These are phyloP conservation scores for Pyricularia sp. DNA, from an alignment of 2,329 filamentous ascomycete species.

Conservation along the genomic window DNA sequence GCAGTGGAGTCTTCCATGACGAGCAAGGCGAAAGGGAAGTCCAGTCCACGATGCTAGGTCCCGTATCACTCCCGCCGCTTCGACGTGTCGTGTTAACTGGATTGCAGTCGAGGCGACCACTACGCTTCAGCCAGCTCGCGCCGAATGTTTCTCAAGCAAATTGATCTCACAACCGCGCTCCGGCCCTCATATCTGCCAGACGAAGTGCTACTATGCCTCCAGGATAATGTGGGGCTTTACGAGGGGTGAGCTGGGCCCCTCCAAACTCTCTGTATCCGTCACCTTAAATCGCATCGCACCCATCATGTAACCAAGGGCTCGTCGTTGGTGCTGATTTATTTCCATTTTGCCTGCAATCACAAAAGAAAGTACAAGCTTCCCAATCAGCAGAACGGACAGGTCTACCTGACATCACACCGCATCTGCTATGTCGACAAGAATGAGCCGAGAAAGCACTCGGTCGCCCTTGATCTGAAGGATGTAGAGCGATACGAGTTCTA, in stretches of 20 bases:
- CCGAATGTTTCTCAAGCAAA: conserved; percentile 95
- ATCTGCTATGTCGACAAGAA: conserved; percentile 89
- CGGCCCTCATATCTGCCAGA: conserved; percentile 87
- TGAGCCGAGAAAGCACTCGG: conserved; percentile 75
- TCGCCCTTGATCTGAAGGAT: conserved; percentile 80
- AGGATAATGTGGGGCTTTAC: conserved; percentile 95
- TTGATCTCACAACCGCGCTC: conserved; percentile 93
- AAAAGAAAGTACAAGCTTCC: conserved; percentile 87
- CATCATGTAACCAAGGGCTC: not conserved
- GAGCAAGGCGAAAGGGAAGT: not conserved
- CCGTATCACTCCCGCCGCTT: not conserved
- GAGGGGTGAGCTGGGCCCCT: conserved; percentile 62
- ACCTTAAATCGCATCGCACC: not conserved
- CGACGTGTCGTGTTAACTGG: not conserved
- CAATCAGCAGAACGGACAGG: conserved; percentile 89
- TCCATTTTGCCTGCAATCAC: conserved; percentile 3
- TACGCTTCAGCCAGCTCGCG: conserved; percentile 21
- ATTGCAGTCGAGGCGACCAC: not conserved
- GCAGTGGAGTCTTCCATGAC: not conserved
- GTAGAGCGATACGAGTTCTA: conserved; percentile 88
- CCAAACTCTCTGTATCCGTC: not conserved
- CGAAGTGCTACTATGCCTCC: conserved; percentile 91
- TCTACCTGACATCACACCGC: conserved; percentile 91
- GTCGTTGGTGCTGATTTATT: not conserved
- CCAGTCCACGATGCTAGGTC: not conserved